Conservation (phyloP, 31 red algal genomes). For the Odonthalia washingtoniensis region DNA sequence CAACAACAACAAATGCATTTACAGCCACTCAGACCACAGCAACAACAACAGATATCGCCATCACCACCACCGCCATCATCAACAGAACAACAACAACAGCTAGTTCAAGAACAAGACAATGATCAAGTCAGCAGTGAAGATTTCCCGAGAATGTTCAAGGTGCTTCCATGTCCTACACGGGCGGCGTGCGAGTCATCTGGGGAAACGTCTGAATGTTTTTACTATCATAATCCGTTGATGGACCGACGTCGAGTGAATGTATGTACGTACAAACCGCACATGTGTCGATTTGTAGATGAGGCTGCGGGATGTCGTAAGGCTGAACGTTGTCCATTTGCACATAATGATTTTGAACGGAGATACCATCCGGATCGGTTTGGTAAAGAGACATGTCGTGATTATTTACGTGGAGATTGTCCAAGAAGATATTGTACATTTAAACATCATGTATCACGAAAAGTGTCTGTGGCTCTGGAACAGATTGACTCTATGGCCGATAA, state of each 20-base stretch:
- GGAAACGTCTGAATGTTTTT: conserved; percentile 64
- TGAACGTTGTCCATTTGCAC: conserved; percentile 62
- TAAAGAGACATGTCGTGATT: conserved; percentile 75
- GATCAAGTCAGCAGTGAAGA: too few relatives aligned
- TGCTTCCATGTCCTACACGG: conserved; percentile 45
- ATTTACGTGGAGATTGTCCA: conserved; percentile 58
- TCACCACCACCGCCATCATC: too few relatives aligned
- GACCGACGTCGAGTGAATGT: conserved; percentile 56
- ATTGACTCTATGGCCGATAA: conserved; percentile 60
- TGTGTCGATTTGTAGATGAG: conserved; percentile 71
- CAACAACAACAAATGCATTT: too few relatives aligned
- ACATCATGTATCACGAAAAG: conserved; percentile 67
- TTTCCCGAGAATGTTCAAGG: conserved; percentile 74
- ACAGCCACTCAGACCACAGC: too few relatives aligned
- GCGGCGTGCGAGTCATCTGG: conserved; percentile 35
- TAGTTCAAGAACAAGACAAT: too few relatives aligned
- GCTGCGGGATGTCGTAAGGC: conserved; percentile 62
- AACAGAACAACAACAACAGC: too few relatives aligned
- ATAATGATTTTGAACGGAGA: conserved; percentile 74
- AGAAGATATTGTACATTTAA: conserved; percentile 61
- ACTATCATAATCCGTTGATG: conserved; percentile 39
- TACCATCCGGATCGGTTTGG: conserved; percentile 73
- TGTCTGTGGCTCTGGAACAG: conserved; percentile 45
- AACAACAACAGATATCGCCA: too few relatives aligned
- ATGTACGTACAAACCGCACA: conserved; percentile 59